Conservation (phyloP, 768 basidiomycete species). For the Mycena crocata region DNA sequence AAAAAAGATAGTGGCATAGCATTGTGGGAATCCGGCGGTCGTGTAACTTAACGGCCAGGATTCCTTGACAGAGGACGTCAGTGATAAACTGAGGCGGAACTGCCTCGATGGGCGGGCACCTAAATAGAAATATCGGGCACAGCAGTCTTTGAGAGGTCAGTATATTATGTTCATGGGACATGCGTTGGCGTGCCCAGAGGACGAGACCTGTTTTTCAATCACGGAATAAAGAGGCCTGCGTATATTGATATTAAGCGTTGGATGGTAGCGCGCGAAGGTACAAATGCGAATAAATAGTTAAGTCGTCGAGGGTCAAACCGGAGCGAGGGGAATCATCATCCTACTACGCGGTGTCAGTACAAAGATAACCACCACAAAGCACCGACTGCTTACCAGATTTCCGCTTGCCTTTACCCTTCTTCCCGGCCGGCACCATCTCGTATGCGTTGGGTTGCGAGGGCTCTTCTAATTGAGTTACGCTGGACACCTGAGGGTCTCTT, state of each 20-base stretch:
- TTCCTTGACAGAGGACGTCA: too few relatives aligned
- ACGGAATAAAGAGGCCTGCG: neutral
- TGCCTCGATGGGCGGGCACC: too few relatives aligned
- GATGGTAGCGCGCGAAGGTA: neutral
- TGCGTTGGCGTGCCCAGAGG: neutral
- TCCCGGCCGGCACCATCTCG: slow-evolving; percentile 52
- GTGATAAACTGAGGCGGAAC: too few relatives aligned
- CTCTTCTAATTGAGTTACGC: slow-evolving; percentile 40
- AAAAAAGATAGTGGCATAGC: too few relatives aligned
- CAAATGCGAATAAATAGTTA: slow-evolving; percentile 34
- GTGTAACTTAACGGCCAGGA: too few relatives aligned
- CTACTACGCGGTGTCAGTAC: neutral
- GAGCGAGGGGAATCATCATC: slow-evolving; percentile 33
- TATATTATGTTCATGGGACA: neutral
- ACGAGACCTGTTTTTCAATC: neutral
- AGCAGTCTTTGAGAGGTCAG: too few relatives aligned
- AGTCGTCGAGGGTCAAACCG: slow-evolving; percentile 39
- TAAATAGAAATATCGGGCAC: too few relatives aligned
- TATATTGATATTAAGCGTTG: neutral
- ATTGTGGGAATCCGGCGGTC: too few relatives aligned
- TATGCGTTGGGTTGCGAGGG: slow-evolving; percentile 61
- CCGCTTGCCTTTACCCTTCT: slow-evolving; percentile 51
- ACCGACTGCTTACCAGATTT: slow-evolving; percentile 37
- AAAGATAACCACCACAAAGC: neutral
- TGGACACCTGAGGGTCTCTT: slow-evolving; percentile 26